These are phyloP conservation scores for Jatropha multifida DNA, from an alignment of 441 rosid species.

Conservation along the genomic window DNA sequence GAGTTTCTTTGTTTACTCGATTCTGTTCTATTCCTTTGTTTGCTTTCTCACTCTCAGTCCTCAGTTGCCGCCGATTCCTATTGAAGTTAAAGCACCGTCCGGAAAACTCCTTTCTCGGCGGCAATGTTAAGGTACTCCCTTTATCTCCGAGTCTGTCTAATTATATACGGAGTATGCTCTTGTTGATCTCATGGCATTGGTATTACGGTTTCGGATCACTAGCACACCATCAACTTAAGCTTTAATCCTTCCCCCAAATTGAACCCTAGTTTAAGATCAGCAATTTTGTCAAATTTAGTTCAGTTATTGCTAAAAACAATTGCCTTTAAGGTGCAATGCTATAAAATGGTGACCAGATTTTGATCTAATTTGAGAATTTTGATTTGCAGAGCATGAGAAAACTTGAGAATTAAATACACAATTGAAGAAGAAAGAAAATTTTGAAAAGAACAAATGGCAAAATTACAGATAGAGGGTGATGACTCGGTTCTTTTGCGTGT, in stretches of 20 bases:
- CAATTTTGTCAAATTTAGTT: not conserved
- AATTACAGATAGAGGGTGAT: conserved; percentile 59
- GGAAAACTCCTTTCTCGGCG: too few species aligned
- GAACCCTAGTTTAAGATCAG: not conserved
- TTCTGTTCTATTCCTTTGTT: too few species aligned
- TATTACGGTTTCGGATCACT: too few species aligned
- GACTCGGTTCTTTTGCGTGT: conserved; percentile 68
- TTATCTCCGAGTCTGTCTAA: too few species aligned
- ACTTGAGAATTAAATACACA: not conserved
- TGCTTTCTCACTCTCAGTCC: too few species aligned
- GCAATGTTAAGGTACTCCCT: too few species aligned
- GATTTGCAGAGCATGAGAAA: not conserved
- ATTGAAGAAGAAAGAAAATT: not conserved
- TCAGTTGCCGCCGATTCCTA: too few species aligned
- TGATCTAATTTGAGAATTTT: not conserved
- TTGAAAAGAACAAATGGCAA: conserved; percentile 41
- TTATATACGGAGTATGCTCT: too few species aligned
- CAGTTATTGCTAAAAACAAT: not conserved
- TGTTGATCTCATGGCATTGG: too few species aligned
- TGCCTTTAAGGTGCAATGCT: not conserved
- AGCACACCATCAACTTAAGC: not conserved
- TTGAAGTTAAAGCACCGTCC: too few species aligned
- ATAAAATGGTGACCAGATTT: not conserved
- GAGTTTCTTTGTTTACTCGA: too few species aligned
- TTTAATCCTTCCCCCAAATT: not conserved